A percentile compares a stretch with the other conserved stretches of the same genome.
Conservation (phyloP, 1,284 basidiomycete genomes). For the Marasmius oreades region DNA sequence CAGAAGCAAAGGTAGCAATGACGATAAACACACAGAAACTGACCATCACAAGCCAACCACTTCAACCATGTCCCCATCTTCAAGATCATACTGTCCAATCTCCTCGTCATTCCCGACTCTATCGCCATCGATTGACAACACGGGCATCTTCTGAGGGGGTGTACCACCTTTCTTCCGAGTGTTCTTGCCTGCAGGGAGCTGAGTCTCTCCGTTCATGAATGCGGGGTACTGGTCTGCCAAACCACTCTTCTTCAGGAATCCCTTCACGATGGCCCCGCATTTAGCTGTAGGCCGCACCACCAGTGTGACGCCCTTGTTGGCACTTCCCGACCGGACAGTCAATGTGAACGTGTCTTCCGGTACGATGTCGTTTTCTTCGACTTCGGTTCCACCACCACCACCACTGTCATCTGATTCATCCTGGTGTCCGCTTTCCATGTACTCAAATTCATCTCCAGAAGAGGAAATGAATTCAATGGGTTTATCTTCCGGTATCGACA, state of each 20-base stretch:
- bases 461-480: conserved; percentile 3
- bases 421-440: not conserved
- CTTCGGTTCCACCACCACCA: conserved; percentile 19
- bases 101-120: conserved; percentile 50
- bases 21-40: not conserved
- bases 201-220: conserved; percentile 17
- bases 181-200: conserved; percentile 20
- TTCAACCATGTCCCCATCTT: conserved; percentile 75
- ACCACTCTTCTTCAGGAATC: conserved; percentile 63
- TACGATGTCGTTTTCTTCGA: conserved; percentile 24
- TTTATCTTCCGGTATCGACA: conserved; percentile 14
- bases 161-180: conserved; percentile 23
- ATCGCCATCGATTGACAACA: conserved; percentile 65
- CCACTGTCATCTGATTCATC: conserved; percentile 27
- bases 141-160: conserved; percentile 36
- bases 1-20: not conserved
- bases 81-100: conserved; percentile 64
- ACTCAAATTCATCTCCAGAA: not conserved
- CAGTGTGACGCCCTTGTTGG: conserved; percentile 52
- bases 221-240: conserved; percentile 50
- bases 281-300: conserved; percentile 71
- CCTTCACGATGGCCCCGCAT: conserved; percentile 67
- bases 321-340: conserved; percentile 51
- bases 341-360: conserved; percentile 58
- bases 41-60: conserved; percentile 53